These are phyloP conservation scores for Borealophlyctis nickersoniae DNA, from an alignment of 192 early-diverging fungal species.

Conservation along the genomic window DNA sequence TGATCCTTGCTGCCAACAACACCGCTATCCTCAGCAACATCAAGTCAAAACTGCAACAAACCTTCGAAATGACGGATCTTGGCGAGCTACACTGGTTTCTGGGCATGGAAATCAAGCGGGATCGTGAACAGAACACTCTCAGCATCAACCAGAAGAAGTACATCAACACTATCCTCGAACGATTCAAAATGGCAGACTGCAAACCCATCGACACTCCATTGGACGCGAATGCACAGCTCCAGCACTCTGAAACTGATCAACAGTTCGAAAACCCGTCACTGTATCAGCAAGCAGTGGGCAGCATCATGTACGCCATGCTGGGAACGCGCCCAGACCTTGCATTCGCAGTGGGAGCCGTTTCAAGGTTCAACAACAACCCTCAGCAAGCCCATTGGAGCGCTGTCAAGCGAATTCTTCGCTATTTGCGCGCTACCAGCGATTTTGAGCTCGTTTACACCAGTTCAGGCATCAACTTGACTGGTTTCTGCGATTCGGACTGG, in stretches of 20 bases:
- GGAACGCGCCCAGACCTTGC: constrained; percentile 30
- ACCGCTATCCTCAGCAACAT: background rate
- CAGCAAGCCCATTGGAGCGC: constrained; percentile 6
- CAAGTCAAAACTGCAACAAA: background rate
- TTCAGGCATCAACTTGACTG: background rate
- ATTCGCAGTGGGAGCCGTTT: constrained; percentile 13
- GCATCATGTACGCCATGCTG: constrained; percentile 22
- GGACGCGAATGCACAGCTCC: constrained; percentile 1
- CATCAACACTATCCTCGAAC: constrained; percentile 4
- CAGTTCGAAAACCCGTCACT: constrained; percentile 3
- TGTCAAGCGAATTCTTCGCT: constrained; percentile 21
- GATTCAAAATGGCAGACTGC: background rate
- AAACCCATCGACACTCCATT: background rate
- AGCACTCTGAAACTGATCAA: constrained; percentile 4
- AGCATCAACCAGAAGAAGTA: constrained; percentile 13
- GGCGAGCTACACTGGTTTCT: constrained; percentile 8
- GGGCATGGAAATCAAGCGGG: background rate
- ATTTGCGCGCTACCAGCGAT: constrained; percentile 26
- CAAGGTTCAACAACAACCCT: constrained; percentile 1
- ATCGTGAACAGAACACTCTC: constrained; percentile 1
- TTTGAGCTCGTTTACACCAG: constrained; percentile 1
- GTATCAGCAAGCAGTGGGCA: constrained; percentile 25
- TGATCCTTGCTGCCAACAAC: constrained; percentile 5
- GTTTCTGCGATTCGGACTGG: constrained; percentile 42
- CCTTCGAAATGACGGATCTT: constrained; percentile 9